Evolutionary conservation across 2,329 filamentous ascomycete species (phyloP), one percentile per base, ranked within the genome.

Genomic region (Geosmithia putterillii): DNA sequence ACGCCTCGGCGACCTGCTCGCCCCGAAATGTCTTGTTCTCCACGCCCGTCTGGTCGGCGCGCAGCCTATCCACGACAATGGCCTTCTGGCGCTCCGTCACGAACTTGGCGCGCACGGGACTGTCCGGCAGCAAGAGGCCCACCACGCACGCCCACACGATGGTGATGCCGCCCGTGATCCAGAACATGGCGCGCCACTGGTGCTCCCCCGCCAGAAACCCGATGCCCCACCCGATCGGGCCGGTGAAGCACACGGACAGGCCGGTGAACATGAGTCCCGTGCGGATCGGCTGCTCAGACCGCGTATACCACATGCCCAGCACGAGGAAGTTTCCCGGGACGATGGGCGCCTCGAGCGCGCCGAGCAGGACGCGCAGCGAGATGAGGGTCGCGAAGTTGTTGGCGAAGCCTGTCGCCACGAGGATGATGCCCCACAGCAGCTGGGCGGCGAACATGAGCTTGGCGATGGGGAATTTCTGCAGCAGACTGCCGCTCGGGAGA

Each of bases 91-190:
- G 57, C 7, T 59, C 52, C 2, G 55, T 65, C 15, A 77, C 56
- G 7, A 71, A 70, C 18, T 66, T 69, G 3, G 71, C 70, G 3
- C 63, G 65, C 36, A 74, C 65, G 0, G 71, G 73, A 0, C 64
- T 65, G 44, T 76, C 73, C 0, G 73, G 73, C 3, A 78, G 63
- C 17, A 74, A 59, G 3, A 73, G 57, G 18, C 71, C 63, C 50
- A 79, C 70, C 3, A 75, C 54, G 3, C 75, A 63, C 0, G 75
- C 76, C 66, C 76, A 79, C 1, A 63, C 43, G 22, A 53, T 47
- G 0, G 54, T 56, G 12, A 58, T 51, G 1, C 45, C 47, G 0
- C 56, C 55, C 40, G 48, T 50, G 21, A 52, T 51, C 46, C 48
- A 51, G 36, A 51, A 52, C 40, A 48, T 46, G 19, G 42, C 44